Conservation (phyloP, 768 basidiomycete species). For the Solioccasus polychromus region DNA sequence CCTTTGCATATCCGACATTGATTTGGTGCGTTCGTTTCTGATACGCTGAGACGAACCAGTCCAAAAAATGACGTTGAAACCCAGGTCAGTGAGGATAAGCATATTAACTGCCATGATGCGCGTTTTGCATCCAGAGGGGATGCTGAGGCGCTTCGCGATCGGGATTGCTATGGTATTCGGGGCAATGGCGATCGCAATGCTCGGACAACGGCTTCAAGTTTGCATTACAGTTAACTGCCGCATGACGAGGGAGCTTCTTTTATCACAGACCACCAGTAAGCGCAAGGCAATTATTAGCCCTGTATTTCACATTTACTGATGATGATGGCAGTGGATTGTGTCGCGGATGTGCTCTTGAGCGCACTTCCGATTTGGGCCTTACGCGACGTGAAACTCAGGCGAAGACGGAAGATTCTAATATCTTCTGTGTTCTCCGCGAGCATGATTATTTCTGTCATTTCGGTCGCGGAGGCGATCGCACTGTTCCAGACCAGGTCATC, state of each 20-base stretch:
- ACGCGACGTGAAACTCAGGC: slow-evolving; percentile 10
- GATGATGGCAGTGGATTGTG: slow-evolving; percentile 14
- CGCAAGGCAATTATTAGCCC: background rate
- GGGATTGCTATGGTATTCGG: slow-evolving; percentile 16
- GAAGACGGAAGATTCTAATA: slow-evolving; percentile 17
- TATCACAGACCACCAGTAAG: slow-evolving; percentile 24
- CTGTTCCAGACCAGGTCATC: slow-evolving; percentile 4
- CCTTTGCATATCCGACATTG: slow-evolving; percentile 17
- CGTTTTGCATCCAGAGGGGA: slow-evolving; percentile 16
- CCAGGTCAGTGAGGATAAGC: slow-evolving; percentile 26
- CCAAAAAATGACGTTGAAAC: background rate
- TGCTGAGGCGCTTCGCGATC: slow-evolving; percentile 3
- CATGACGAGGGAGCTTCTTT: slow-evolving; percentile 1
- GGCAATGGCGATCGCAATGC: slow-evolving; percentile 5
- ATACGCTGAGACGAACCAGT: background rate
- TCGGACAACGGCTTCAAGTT: slow-evolving; percentile 8
- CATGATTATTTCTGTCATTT: slow-evolving; percentile 16
- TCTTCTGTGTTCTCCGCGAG: slow-evolving; percentile 21
- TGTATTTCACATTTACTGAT: background rate
- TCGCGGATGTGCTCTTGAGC: slow-evolving; percentile 19
- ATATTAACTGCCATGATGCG: slow-evolving; percentile 23
- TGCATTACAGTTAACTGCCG: slow-evolving; percentile 7
- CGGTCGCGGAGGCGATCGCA: slow-evolving; percentile 11
- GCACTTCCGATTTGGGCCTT: slow-evolving; percentile 19
- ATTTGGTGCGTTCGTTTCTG: slow-evolving; percentile 4